Evolutionary conservation across 768 basidiomycete genomes (phyloP), one percentile per base, ranked within the genome.

Genomic region (Termitomyces sp.): DNA sequence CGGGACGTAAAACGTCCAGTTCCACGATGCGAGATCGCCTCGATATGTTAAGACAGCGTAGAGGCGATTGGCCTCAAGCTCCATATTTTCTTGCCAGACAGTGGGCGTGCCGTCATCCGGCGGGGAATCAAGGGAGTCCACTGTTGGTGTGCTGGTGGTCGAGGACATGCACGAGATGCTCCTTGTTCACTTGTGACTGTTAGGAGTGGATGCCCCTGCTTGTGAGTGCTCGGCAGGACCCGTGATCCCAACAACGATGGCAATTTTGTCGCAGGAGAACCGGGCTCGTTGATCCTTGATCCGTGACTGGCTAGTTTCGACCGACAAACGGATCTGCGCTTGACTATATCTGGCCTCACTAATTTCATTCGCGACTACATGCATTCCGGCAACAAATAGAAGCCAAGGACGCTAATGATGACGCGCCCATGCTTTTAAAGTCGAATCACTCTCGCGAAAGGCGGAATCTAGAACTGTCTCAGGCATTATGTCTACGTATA

Each of bases 1-100:
- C 48, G 76, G 72, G 28, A 78, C 70, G 66, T 73, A 79, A 61
- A 80, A 80, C 5, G 74, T 72, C 78, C 78, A 80, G 59, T 78
- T 74, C 78, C 78, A 80, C 5, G 75, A 70, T 21, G 76, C 75
- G 34, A 76, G 72, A 58, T 80, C 77, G 37, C 76, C 76, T 19
- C 74, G 65, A 61, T 78, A 79, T 34, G 70, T 70, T 56, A 79
- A 72, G 59, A 77, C 71, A 11, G 76, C 76, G 61, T 79, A 79
- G 16, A 79, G 70, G 48, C 67, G 66, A 48, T 73, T 68, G 7
- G 67, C 58, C 62, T 77, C 76, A 35, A 79, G 73, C 56, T 76
- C 71, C 32, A 39, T 55, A 21, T 41, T 46, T 16, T 41, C 52
- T 30, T 19, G 21, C 42, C 40, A 37, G 28, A 37, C 21, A 3